These are phyloP conservation scores for Maudiozyma serrabonitensis DNA, from an alignment of 805 yeast genomes.

Conservation along the genomic window DNA sequence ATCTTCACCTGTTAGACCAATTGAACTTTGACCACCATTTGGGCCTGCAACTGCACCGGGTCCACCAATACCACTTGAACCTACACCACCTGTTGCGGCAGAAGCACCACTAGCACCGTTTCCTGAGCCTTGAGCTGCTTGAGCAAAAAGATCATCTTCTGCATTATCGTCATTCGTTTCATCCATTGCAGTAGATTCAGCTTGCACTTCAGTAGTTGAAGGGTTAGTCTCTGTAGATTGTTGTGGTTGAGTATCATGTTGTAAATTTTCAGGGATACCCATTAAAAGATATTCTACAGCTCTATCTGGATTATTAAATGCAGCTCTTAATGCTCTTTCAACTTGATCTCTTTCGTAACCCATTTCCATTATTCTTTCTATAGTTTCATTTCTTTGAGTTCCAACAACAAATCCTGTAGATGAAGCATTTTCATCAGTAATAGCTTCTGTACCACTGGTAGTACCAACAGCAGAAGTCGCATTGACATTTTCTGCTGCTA, in stretches of 20 bases:
- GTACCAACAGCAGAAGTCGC: background rate
- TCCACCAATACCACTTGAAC: constrained; percentile 5
- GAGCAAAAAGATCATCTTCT: constrained; percentile 34
- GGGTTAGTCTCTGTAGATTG: background rate
- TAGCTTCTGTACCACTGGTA: background rate
- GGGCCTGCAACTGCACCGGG: constrained; percentile 14
- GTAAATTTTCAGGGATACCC: constrained; percentile 68
- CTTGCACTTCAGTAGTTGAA: constrained; percentile 16
- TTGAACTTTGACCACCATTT: constrained; percentile 28
- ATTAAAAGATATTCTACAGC: constrained; percentile 92
- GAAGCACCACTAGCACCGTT: constrained; percentile 1
- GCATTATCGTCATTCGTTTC: constrained; percentile 6
- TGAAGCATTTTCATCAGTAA: constrained; percentile 18
- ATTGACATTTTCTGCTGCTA: background rate
- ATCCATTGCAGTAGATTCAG: constrained; percentile 6
- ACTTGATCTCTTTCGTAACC: constrained; percentile 86
- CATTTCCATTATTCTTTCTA: constrained; percentile 85
- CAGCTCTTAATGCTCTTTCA: constrained; percentile 85
- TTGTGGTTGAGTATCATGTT: constrained; percentile 23
- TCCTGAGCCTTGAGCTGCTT: constrained; percentile 29
- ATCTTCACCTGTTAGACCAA: constrained; percentile 37
- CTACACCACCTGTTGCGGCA: constrained; percentile 14
- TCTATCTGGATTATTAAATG: constrained; percentile 94
- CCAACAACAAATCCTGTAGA: constrained; percentile 68
- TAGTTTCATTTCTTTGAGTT: constrained; percentile 63